Base-by-base conservation (phyloP, 2,329 filamentous ascomycete species). In the Clonostachys solani region DNA sequence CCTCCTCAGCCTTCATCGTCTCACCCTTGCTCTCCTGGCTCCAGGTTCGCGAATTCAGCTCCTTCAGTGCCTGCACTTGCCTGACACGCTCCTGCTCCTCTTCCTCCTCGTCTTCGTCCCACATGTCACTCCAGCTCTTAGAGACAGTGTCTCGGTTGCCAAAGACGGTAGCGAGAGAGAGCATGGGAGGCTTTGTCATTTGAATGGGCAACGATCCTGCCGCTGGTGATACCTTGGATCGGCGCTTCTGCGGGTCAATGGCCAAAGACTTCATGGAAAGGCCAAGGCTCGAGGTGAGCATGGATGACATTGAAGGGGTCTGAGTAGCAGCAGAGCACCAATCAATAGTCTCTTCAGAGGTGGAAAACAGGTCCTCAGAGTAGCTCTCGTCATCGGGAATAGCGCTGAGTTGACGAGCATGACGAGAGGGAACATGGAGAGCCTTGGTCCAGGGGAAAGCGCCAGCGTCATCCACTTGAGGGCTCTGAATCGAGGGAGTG, bases 121-220 rank as follows among this genome's bases (percentile, higher is more conserved):
- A 96, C 66, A 97, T 83, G 65, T 99, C 94, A 60, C 92, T 96
- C 94, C 94, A 99, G 75, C 94, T 97, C 85, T 97, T 97, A 48
- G 94, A 96, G 43, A 95, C 89, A 43, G 80, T 74, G 42, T 92
- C 87, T 63, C 87, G 83, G 60, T 84, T 84, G 45, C 88, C 89
- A 62, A 95, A 92, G 44, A 92, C 81, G 61, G 86, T 81, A 5
- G 88, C 84, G 77, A 92, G 85, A 51, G 88, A 84, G 46, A 85
- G 73, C 38, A 80, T 78, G 52, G 82, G 76, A 1, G 89, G 86
- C 61, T 94, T 83, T 13, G 87, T 87, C 68, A 92, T 89, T 52
- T 80, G 83, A 62, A 94, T 92, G 6, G 88, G 85, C 23, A 94
- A 75, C 2, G 90, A 89, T 37, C 80, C 84, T 45, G 86, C 81